Evolutionary conservation across 148 eudicot species (phyloP).

Genomic region (Cornus florida): DNA sequence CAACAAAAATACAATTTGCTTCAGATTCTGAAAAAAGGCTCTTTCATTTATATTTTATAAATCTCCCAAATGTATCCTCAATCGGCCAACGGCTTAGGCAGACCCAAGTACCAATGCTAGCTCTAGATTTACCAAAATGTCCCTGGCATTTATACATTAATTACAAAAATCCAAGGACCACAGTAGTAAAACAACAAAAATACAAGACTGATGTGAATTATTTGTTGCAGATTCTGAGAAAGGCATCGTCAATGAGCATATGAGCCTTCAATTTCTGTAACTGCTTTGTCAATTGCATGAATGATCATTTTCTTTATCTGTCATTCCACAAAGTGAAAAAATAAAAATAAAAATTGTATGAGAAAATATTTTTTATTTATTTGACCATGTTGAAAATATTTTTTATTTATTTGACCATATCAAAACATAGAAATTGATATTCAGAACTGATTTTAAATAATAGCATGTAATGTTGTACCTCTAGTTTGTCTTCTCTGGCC

Average conservation of each 20-base stretch:
- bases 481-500: slow-evolving; percentile 89
- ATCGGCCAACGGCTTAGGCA: not conserved
- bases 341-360: too few relatives aligned
- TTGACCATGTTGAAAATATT: too few relatives aligned
- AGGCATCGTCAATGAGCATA: not conserved
- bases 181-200: not conserved
- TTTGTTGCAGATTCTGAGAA: not conserved
- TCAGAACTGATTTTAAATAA: not conserved
- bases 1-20: not conserved
- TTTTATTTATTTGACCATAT: not conserved
- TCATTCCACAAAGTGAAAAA: not conserved
- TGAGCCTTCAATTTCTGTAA: slow-evolving; percentile 44
- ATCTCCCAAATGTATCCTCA: not conserved
- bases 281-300: slow-evolving; percentile 63
- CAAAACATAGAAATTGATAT: not conserved
- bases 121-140: slow-evolving; percentile 4
- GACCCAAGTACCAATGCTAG: not conserved
- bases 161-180: slow-evolving; percentile 17
- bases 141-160: not conserved
- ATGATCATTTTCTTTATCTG: slow-evolving; percentile 95
- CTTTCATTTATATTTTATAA: not conserved
- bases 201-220: not conserved
- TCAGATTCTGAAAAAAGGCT: not conserved
- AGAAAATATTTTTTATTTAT: too few relatives aligned
- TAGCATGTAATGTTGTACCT: slow-evolving; percentile 37